Base-by-base conservation (phyloP, 2,329 filamentous ascomycete species). In the Lachnellula cervina region DNA sequence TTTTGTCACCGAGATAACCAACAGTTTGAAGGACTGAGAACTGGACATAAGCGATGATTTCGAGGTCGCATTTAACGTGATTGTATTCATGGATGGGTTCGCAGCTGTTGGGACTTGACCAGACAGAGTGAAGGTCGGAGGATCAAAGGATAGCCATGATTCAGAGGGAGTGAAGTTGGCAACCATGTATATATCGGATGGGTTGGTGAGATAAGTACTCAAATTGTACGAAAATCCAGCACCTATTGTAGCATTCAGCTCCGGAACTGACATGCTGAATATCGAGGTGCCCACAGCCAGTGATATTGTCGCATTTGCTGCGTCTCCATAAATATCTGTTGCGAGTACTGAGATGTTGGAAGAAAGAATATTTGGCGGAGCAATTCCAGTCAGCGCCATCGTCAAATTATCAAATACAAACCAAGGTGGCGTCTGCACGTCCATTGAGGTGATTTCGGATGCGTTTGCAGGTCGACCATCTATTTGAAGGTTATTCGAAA, bases 351-450 rank as follows among this genome's bases (percentile, higher is more conserved):
- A 81, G 40, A 93, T 78, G 61, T 86, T 87, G 28, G 80, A 76
- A 4, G 84, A 81, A 49, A 76, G 74, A 3, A 82, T 80, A 50
- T 76, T 73, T n/a, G 75, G 66, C 0, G 84, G 82, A 2, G 87
- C 83, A 1, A 73, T 87, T 2, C 90, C 91, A 34, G 73, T 77
- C 6, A 96, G 71, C 0, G 72, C 73, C 67, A 90, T 80, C 0
- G 83, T 84, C 8, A 73, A 64, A 2, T 78, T 72, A 64, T 94
- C 78, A 52, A 94, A 80, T 0, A 74, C 73, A 25, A 95, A 70
- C 91, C 91, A 96, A 3, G 73, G 66, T 0, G 90, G 89, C 13
- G 84, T 68, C 25, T 79, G 72, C 0, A 79, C 76, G 1, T 77
- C 75, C 5, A 83, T 76, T 0, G 76, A 75, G 14, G 68, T 64